Base-by-base conservation (phyloP, 202 grass and related monocot species). In the Digitaria exilis region DNA sequence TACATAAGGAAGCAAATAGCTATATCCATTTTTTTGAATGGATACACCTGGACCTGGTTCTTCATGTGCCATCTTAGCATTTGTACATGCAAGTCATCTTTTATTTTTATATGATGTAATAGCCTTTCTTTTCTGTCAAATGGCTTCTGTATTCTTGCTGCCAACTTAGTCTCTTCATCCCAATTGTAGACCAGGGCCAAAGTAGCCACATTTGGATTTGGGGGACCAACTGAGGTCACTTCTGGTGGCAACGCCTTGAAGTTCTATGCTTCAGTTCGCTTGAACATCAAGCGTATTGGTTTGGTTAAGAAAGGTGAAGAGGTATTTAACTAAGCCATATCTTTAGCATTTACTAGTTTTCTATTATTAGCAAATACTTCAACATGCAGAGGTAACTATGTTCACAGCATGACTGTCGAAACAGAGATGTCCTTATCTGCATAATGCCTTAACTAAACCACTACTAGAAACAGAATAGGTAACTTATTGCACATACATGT, bases 241-340 rank as follows among this genome's bases (percentile, higher is more conserved):
- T 95, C 92, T 72, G 92, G 95, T 58, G 92, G 95, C 34, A 95
- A 98, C 59, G 96, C 96, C 30, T 79, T 98, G 76, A 98, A 98
- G 71, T 99, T 99, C 84, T 99, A 99, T 81, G 91, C 96, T 61
- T 96, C 91, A 50, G 87, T 98, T 41, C 93, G 96, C n/a, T 15
- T 98, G 83, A 96, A 98, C 76, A 98, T 96, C 83, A 93, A 42
- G 76, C 84, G 93, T 69, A 63, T 96, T 83, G 96, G 93, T 61
- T 87, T 92, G 50, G 91, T 98, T 82, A 98, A 98, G 84, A 98
- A 94, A 81, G 87, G 87, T 3, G 96, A 98, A 89, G 96, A 96
- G 85, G 96, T 98, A 95, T 80, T 49, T 63, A 78, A 69, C 37
- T 44, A 62, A 62, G 5, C 30, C 44, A 25, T 41, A 66, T 61